phyloP scores from a whole-genome alignment of 192 early-diverging fungal genomes.

The Backusella tuberculispora region DNA sequence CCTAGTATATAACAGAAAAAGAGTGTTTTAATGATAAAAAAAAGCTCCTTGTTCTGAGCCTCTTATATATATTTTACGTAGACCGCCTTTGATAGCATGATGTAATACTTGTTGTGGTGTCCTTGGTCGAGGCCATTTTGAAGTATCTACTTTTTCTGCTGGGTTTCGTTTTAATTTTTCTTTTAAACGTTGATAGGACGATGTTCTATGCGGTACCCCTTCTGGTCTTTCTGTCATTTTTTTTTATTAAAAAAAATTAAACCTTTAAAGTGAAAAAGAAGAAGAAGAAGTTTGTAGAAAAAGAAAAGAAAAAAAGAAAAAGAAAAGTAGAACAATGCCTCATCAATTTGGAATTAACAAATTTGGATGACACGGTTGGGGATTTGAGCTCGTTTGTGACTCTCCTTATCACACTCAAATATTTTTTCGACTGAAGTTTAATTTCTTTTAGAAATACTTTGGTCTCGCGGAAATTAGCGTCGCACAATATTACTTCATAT shows the following conservation, averaged over 20 bases:
- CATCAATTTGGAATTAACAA: background rate
- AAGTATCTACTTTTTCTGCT: constrained; percentile 29
- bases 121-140: constrained; percentile 36
- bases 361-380: constrained; percentile 1
- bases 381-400: constrained; percentile 12
- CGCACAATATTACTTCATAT: no score
- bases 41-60: background rate
- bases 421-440: no score
- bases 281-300: constrained; percentile 22
- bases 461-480: no score
- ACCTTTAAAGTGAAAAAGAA: background rate
- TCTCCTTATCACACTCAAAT: background rate
- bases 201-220: constrained; percentile 30
- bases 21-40: background rate
- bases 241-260: no score
- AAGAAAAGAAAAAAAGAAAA: constrained; percentile 1
- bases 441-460: no score
- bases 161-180: constrained; percentile 36
- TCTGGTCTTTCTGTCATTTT: constrained; percentile 4
- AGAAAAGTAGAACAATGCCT: background rate
- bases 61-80: constrained; percentile 33
- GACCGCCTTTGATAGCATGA: constrained; percentile 56
- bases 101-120: constrained; percentile 40
- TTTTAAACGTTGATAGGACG: constrained; percentile 40
- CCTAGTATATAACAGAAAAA: constrained; percentile 25